A percentile compares a stretch with the other conserved stretches of the same genome.
Evolutionary conservation across 2,329 filamentous ascomycete genomes (phyloP).

Genomic region (Colletotrichum lupini): DNA sequence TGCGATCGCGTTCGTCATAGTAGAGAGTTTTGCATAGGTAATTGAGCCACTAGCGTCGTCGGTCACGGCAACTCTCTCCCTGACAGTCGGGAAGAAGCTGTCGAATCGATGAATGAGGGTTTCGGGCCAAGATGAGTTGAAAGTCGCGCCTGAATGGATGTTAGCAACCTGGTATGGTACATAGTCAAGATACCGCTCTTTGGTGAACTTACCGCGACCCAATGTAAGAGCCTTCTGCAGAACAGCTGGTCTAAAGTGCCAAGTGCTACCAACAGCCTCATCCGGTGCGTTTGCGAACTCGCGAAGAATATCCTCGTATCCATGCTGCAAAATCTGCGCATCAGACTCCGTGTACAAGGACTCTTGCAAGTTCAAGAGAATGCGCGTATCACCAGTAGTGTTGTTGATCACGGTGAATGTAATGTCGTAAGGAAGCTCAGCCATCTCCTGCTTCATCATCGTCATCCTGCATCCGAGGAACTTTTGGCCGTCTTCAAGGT

Average conservation of each 20-base stretch:
- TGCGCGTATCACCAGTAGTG: neutral
- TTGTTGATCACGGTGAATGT: slow-evolving; percentile 1
- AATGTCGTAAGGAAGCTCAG: neutral
- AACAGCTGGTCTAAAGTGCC: neutral
- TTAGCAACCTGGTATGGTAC: neutral
- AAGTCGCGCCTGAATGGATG: neutral
- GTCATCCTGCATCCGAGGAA: neutral
- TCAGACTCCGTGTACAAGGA: neutral
- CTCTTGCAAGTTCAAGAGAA: neutral
- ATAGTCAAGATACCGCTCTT: neutral
- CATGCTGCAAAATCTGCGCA: neutral
- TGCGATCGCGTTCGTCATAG: neutral
- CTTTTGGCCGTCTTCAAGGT: slow-evolving; percentile 37
- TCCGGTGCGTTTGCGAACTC: neutral
- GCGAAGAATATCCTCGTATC: neutral
- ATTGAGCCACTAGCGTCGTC: neutral
- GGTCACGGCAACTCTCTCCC: neutral
- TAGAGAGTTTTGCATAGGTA: neutral
- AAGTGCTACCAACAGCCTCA: neutral
- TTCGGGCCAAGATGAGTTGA: neutral
- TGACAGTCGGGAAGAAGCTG: neutral
- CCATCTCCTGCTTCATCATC: slow-evolving; percentile 4
- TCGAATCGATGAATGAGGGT: neutral
- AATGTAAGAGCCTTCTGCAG: neutral
- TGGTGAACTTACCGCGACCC: neutral